phyloP scores from a whole-genome alignment of 495 filamentous ascomycete species.

The Podospora conica region DNA sequence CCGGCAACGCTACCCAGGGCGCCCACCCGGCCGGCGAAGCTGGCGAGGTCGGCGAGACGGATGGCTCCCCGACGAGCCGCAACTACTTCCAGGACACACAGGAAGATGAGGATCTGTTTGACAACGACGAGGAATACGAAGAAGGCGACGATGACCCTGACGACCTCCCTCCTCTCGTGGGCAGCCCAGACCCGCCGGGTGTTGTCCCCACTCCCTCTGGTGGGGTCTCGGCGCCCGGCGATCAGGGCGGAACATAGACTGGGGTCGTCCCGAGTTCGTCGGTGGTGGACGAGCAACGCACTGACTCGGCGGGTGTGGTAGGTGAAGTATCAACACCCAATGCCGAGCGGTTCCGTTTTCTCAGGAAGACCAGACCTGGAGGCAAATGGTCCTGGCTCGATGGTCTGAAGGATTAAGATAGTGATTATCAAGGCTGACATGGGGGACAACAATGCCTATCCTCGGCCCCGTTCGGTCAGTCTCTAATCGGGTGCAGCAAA shows the following conservation, averaged over 20 bases:
- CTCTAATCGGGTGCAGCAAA: not conserved
- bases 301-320: not conserved
- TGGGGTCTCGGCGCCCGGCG: not conserved
- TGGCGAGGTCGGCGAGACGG: conserved; percentile 22
- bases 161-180: conserved; percentile 22
- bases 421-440: not conserved
- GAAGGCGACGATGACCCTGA: conserved; percentile 31
- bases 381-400: not conserved
- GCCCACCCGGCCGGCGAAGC: conserved; percentile 19
- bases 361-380: not conserved
- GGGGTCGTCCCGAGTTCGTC: not conserved
- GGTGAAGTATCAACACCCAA: not conserved
- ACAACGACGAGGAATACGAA: conserved; percentile 35
- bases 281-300: not conserved
- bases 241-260: not conserved
- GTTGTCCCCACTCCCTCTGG: not conserved
- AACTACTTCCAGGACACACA: conserved; percentile 28
- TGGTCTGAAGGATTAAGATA: not conserved
- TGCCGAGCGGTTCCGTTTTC: not conserved
- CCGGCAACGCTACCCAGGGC: conserved; percentile 31
- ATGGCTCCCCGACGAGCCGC: conserved; percentile 19
- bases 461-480: not conserved
- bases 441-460: not conserved
- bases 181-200: conserved; percentile 13
- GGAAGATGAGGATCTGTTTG: conserved; percentile 32